Evolutionary conservation across 495 filamentous ascomycete genomes (phyloP).

Genomic region (Schizothecium vesticola): DNA sequence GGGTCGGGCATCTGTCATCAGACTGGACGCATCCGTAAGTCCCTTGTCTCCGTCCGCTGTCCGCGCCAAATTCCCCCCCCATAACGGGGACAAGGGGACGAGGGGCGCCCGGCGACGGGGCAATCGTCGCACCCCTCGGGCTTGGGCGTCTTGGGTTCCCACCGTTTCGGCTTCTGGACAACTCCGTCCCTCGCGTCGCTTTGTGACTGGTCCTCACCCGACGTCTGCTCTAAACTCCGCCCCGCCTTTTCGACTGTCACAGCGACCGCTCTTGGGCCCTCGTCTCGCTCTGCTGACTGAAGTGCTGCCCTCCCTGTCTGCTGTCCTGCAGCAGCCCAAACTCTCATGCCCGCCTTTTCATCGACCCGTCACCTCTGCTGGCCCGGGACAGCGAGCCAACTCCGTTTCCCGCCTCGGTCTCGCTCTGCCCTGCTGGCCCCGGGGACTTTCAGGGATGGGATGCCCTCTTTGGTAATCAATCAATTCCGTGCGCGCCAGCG

Average conservation of each 20-base stretch:
- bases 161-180: conserved; percentile 7
- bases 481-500: background rate
- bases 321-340: background rate
- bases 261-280: too few species aligned
- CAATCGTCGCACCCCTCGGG: background rate
- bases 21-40: conserved; percentile 5
- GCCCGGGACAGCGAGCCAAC: background rate
- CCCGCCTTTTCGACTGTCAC: background rate
- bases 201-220: conserved; percentile 1
- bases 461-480: background rate
- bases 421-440: background rate
- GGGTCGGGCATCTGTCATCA: conserved; percentile 2
- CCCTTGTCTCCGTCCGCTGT: conserved; percentile 7
- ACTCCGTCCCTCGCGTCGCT: conserved; percentile 4
- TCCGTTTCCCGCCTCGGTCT: background rate
- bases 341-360: background rate
- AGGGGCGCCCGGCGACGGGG: too few species aligned
- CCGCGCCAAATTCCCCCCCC: background rate
- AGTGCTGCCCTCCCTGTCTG: background rate
- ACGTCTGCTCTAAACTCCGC: background rate
- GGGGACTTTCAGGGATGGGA: background rate
- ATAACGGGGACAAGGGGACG: background rate
- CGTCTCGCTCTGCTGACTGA: background rate
- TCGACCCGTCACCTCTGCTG: background rate
- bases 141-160: background rate